Evolutionary conservation across 495 filamentous ascomycete genomes (phyloP).

Genomic region (Podospora fimiseda): DNA sequence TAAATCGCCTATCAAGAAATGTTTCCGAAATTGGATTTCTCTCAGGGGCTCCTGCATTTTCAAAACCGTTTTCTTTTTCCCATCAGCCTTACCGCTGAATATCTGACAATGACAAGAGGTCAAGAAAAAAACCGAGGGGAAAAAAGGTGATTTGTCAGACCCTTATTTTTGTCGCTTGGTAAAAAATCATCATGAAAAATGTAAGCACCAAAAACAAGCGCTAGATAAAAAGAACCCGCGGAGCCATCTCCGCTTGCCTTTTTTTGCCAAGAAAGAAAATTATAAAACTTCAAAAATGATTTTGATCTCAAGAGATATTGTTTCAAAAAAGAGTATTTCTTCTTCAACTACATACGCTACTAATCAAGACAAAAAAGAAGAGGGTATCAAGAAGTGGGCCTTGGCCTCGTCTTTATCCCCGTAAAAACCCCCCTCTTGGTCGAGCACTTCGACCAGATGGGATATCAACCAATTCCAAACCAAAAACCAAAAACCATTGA

Average conservation of each 20-base stretch:
- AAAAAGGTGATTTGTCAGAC: neutral
- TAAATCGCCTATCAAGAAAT: no score
- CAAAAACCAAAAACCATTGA: neutral
- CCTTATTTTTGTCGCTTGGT: neutral
- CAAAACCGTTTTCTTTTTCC: neutral
- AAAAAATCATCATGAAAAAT: neutral
- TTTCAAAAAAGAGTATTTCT: no score
- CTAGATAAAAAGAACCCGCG: no score
- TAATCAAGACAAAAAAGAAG: neutral
- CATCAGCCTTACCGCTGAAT: neutral
- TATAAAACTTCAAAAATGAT: no score
- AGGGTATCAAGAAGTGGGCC: neutral
- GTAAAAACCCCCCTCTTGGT: neutral
- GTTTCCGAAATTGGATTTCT: neutral
- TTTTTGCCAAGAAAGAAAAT: no score
- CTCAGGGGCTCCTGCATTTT: no score
- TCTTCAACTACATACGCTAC: no score
- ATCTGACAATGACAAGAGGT: no score
- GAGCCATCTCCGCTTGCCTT: no score
- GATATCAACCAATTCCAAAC: neutral
- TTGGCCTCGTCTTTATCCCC: no score
- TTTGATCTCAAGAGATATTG: no score
- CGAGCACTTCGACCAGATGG: neutral
- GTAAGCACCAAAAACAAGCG: neutral
- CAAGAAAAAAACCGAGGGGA: no score